A percentile compares a stretch with the other conserved stretches of the same genome.
Conservation (phyloP, 257 asterid genomes). For the Ballota nigra region DNA sequence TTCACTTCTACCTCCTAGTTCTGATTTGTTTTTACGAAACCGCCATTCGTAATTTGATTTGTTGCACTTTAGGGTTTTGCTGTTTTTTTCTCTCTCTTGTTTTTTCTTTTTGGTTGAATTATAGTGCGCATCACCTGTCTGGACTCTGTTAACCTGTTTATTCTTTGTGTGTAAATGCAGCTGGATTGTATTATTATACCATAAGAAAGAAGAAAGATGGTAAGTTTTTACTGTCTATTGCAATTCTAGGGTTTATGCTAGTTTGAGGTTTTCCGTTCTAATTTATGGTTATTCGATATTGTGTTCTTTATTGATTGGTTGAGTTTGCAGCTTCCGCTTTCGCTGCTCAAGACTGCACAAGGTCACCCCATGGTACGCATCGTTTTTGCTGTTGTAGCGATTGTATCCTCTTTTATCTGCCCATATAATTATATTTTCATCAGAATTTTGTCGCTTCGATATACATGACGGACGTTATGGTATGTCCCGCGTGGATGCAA, state of each 20-base stretch:
- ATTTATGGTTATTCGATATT: background rate
- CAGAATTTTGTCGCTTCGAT: background rate
- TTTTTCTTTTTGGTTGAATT: background rate
- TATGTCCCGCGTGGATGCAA: background rate
- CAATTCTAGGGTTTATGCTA: slow-evolving; percentile 27
- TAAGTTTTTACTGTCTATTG: slow-evolving; percentile 21
- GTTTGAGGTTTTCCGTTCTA: background rate
- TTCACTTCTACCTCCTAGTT: background rate
- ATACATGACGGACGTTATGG: background rate
- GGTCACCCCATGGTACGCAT: slow-evolving; percentile 89
- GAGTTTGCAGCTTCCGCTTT: slow-evolving; percentile 75
- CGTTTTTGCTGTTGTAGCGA: background rate
- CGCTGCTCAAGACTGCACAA: slow-evolving; percentile 91
- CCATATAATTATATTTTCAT: background rate
- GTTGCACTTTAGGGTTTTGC: slow-evolving; percentile 9
- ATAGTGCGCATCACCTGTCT: background rate
- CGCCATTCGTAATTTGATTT: slow-evolving; percentile 4
- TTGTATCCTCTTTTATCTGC: background rate
- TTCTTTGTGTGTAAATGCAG: background rate
- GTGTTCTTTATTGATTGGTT: background rate
- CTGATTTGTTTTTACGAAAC: background rate
- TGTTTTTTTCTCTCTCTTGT: background rate
- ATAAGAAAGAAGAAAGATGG: slow-evolving; percentile 26
- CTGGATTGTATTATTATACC: background rate
- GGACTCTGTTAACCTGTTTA: background rate